Conservation (phyloP, 129 eudicot species). For the Flaveria linearis region DNA sequence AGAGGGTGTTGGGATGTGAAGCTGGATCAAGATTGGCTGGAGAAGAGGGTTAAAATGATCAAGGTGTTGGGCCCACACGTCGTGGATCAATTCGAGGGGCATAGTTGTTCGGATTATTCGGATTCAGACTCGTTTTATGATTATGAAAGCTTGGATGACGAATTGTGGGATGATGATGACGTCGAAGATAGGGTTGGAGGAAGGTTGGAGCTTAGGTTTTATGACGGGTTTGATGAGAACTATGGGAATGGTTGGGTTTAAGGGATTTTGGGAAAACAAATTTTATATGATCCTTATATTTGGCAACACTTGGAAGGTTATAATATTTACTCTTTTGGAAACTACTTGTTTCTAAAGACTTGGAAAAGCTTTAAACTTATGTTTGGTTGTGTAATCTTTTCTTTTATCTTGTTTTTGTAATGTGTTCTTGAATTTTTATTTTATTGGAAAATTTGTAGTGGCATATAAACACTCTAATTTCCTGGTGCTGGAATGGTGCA, state of each 20-base stretch:
- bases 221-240: constrained; percentile 39
- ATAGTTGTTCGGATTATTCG: constrained; percentile 49
- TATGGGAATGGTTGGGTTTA: constrained; percentile 42
- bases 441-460: constrained; percentile 1
- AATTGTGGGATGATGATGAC: constrained; percentile 35
- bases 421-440: not conserved
- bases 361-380: constrained; percentile 23
- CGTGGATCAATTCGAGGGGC: constrained; percentile 43
- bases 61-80: constrained; percentile 60
- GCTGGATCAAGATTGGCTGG: constrained; percentile 47
- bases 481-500: not conserved
- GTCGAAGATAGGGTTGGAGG: constrained; percentile 37
- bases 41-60: constrained; percentile 36
- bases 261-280: constrained; percentile 15
- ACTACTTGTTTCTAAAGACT: constrained; percentile 38
- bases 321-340: constrained; percentile 26
- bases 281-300: constrained; percentile 27
- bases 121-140: constrained; percentile 41
- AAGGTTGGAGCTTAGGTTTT: constrained; percentile 42
- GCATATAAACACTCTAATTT: not conserved
- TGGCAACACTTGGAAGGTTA: constrained; percentile 20
- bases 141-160: constrained; percentile 46
- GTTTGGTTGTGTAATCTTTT: constrained; percentile 18
- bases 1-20: constrained; percentile 81
- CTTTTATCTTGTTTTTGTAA: not conserved